Evolutionary conservation across 2,329 filamentous ascomycete genomes (phyloP).

Genomic region (Talaromyces amestolkiae): DNA sequence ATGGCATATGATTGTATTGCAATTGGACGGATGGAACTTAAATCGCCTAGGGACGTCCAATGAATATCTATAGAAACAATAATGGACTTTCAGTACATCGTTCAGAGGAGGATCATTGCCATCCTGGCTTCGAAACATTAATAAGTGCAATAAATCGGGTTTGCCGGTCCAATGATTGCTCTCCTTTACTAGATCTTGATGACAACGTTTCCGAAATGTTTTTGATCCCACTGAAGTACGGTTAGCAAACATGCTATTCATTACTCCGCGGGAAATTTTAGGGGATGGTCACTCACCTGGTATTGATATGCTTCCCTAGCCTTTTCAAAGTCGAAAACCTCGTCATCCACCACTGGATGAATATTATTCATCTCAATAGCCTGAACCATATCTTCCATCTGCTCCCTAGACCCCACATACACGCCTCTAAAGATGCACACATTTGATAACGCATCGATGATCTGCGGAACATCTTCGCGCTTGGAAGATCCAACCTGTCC

Average conservation of each 20-base stretch:
- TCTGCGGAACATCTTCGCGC: constrained; percentile 50
- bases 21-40: neutral
- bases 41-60: neutral
- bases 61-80: neutral
- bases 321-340: constrained; percentile 15
- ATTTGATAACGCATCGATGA: constrained; percentile 51
- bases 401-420: constrained; percentile 54
- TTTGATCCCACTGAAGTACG: constrained; percentile 44
- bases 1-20: neutral
- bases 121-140: neutral
- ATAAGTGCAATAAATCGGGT: neutral
- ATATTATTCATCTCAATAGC: constrained; percentile 60
- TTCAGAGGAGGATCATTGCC: neutral
- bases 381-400: constrained; percentile 60
- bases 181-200: constrained; percentile 43
- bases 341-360: constrained; percentile 55
- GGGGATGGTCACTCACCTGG: neutral
- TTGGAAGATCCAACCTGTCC: constrained; percentile 55
- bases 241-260: constrained; percentile 22
- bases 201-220: constrained; percentile 57
- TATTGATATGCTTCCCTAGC: constrained; percentile 12
- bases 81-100: neutral
- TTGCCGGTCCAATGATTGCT: neutral
- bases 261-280: neutral
- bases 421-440: constrained; percentile 58